phyloP scores from a whole-genome alignment of 1,284 basidiomycete species.

The Rhodofomes roseus region DNA sequence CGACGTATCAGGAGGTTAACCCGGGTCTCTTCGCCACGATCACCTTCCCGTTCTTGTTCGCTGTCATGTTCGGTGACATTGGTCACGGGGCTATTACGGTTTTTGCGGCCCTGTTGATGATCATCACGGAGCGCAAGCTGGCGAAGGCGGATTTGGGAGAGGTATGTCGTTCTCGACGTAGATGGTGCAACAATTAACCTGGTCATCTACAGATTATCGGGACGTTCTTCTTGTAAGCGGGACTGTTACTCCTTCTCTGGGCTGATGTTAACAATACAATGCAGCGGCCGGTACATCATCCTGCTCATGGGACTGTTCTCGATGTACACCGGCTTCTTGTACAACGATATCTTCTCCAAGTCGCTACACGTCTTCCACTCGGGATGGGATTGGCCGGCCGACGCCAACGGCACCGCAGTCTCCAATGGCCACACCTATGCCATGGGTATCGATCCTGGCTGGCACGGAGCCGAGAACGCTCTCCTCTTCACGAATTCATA shows the following conservation, averaged over 20 bases:
- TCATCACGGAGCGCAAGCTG: constrained; percentile 79
- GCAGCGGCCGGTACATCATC: constrained; percentile 95
- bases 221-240: constrained; percentile 88
- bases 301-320: constrained; percentile 96
- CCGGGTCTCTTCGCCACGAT: constrained; percentile 93
- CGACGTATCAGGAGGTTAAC: constrained; percentile 96
- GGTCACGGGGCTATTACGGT: constrained; percentile 92
- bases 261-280: constrained; percentile 12
- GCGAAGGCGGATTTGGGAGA: constrained; percentile 79
- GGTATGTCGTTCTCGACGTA: constrained; percentile 34
- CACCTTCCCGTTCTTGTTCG: constrained; percentile 98
- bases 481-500: constrained; percentile 97
- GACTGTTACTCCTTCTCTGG: constrained; percentile 2
- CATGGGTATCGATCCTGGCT: constrained; percentile 93
- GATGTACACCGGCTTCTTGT: constrained; percentile 94
- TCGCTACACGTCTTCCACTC: constrained; percentile 86
- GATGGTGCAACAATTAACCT: background rate
- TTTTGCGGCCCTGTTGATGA: constrained; percentile 79
- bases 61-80: constrained; percentile 99
- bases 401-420: constrained; percentile 47
- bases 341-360: constrained; percentile 99
- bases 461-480: constrained; percentile 92
- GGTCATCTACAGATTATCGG: constrained; percentile 61
- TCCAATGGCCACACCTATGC: constrained; percentile 76
- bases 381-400: constrained; percentile 80